Evolutionary conservation across 305 asterid genomes (phyloP).

Genomic region (Solanum hybrid): DNA sequence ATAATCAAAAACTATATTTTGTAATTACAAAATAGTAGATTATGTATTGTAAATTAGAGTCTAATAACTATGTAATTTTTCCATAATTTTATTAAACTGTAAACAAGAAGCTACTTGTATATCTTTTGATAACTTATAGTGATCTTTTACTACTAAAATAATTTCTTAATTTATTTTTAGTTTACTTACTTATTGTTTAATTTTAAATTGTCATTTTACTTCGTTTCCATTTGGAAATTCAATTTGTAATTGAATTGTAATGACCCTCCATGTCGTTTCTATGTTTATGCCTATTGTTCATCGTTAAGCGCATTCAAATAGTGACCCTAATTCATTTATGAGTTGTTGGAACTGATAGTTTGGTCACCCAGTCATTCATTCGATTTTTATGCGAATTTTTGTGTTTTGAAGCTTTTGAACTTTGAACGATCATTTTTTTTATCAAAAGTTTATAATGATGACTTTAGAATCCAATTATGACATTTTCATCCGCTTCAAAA

Average conservation of each 20-base stretch:
- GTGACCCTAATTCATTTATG: not conserved
- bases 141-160: not conserved
- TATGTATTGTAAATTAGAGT: not conserved
- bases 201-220: not conserved
- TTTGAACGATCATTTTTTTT: not conserved
- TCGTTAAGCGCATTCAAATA: not conserved
- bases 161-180: not conserved
- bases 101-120: not conserved
- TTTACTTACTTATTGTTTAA: not conserved
- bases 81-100: not conserved
- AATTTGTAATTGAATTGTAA: not conserved
- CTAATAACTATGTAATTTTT: not conserved
- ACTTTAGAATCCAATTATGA: not conserved
- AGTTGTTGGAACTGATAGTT: not conserved
- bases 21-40: not conserved
- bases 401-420: not conserved
- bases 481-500: not conserved
- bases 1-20: too few species aligned
- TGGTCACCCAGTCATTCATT: not conserved
- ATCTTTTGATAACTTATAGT: not conserved
- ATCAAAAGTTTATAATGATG: not conserved
- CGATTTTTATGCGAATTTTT: not conserved
- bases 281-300: not conserved
- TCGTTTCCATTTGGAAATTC: not conserved
- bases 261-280: not conserved